Percentiles rank a stretch among this genome's conserved stretches.
Evolutionary conservation across 2,329 filamentous ascomycete species (phyloP).

Genomic region (Paecilomyces formosus): DNA sequence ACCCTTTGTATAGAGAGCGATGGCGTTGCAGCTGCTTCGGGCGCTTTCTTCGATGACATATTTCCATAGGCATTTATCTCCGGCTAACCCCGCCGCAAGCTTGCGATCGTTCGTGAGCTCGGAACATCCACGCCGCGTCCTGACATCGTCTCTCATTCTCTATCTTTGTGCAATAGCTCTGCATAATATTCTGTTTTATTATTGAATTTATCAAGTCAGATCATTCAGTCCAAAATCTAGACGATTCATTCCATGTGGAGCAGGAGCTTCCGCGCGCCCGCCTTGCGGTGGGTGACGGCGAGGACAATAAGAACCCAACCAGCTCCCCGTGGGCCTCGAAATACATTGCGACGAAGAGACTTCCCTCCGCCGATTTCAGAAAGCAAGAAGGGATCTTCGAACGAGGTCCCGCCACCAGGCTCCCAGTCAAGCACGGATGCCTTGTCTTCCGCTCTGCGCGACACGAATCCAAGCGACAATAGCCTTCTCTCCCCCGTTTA

Average conservation of each 20-base stretch:
- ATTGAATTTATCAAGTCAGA: neutral
- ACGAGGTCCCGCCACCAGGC: conserved; percentile 1
- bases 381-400: conserved; percentile 6
- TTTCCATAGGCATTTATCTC: conserved; percentile 15
- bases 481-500: conserved; percentile 53
- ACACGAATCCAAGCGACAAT: conserved; percentile 39
- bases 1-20: no score
- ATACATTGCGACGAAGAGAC: conserved; percentile 19
- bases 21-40: no score
- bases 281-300: conserved; percentile 16
- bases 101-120: neutral
- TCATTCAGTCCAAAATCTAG: neutral
- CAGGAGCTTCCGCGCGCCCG: conserved; percentile 14
- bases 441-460: conserved; percentile 29
- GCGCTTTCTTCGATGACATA: neutral
- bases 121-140: neutral
- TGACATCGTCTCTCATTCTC: neutral
- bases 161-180: neutral
- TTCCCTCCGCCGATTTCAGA: conserved; percentile 1
- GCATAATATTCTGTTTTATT: neutral
- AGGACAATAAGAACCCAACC: conserved; percentile 15
- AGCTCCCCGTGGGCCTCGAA: conserved; percentile 21
- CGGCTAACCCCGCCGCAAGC: conserved; percentile 21
- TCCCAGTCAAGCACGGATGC: conserved; percentile 7
- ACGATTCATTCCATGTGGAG: conserved; percentile 20